Percentiles rank a stretch among this genome's conserved stretches.
Evolutionary conservation across 495 filamentous ascomycete genomes (phyloP).

Genomic region (Penicillium parvum): DNA sequence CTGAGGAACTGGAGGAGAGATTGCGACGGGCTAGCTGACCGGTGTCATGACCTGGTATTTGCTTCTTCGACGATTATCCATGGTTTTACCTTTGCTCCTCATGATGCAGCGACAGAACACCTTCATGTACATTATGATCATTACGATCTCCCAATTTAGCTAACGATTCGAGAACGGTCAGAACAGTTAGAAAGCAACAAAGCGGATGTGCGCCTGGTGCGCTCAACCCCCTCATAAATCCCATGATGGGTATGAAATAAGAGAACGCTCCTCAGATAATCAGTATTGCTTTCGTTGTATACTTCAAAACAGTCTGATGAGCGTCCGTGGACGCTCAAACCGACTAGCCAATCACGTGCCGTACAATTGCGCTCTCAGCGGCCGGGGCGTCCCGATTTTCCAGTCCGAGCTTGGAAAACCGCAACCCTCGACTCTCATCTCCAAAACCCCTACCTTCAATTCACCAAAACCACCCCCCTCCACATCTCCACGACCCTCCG

Average conservation of each 20-base stretch:
- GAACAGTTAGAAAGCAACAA: not conserved
- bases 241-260: not conserved
- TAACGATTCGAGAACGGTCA: constrained; percentile 4
- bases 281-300: too few relatives aligned
- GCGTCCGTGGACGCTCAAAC: not conserved
- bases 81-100: not conserved
- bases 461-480: constrained; percentile 14
- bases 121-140: constrained; percentile 22
- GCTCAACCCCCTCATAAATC: not conserved
- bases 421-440: constrained; percentile 31
- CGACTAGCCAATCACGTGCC: constrained; percentile 41
- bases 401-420: constrained; percentile 40
- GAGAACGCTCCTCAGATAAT: too few relatives aligned
- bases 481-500: constrained; percentile 25
- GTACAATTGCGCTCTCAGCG: constrained; percentile 43
- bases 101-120: not conserved
- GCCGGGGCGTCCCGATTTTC: constrained; percentile 47
- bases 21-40: constrained; percentile 36
- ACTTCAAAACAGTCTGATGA: not conserved
- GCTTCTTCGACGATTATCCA: too few relatives aligned
- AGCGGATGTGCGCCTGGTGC: not conserved
- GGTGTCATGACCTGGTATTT: not conserved
- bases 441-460: constrained; percentile 32
- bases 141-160: constrained; percentile 13
- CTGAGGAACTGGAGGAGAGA: constrained; percentile 50